phyloP scores from a whole-genome alignment of 1,284 basidiomycete genomes.

The Kwoniella shivajii region DNA sequence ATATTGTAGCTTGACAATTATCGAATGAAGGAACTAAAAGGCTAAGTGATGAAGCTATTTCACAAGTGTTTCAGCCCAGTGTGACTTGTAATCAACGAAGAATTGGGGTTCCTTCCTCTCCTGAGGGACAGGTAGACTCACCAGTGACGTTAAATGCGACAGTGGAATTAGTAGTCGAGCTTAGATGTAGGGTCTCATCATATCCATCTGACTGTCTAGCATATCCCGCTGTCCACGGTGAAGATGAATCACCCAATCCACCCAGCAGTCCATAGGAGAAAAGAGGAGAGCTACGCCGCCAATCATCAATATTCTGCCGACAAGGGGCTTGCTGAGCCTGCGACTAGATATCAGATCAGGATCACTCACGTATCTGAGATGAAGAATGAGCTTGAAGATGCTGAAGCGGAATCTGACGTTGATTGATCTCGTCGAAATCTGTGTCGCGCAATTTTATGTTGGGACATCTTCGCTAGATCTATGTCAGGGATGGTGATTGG shows the following conservation, averaged over 20 bases:
- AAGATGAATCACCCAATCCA: constrained; percentile 6
- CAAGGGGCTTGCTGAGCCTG: neutral
- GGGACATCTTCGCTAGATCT: neutral
- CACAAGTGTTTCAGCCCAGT: too few species aligned
- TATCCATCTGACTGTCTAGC: constrained; percentile 34
- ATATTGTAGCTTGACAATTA: constrained; percentile 32
- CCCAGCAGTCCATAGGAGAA: constrained; percentile 18
- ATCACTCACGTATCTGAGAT: constrained; percentile 23
- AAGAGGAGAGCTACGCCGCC: constrained; percentile 27
- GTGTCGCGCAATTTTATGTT: neutral
- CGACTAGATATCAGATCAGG: too few species aligned
- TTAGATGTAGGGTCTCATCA: constrained; percentile 38
- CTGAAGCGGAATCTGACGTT: constrained; percentile 4
- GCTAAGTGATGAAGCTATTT: constrained; percentile 34
- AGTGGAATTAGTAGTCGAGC: constrained; percentile 17
- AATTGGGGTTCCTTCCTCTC: neutral
- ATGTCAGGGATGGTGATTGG: neutral
- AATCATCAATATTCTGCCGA: neutral
- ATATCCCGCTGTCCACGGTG: constrained; percentile 35
- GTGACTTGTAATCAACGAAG: neutral
- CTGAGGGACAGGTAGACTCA: constrained; percentile 19
- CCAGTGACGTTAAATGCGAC: constrained; percentile 36
- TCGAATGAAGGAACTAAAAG: constrained; percentile 33
- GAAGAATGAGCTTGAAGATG: constrained; percentile 18
- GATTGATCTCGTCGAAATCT: constrained; percentile 6